phyloP scores from a whole-genome alignment of 2,329 filamentous ascomycete genomes.

The Colletotrichum ledebouriae region DNA sequence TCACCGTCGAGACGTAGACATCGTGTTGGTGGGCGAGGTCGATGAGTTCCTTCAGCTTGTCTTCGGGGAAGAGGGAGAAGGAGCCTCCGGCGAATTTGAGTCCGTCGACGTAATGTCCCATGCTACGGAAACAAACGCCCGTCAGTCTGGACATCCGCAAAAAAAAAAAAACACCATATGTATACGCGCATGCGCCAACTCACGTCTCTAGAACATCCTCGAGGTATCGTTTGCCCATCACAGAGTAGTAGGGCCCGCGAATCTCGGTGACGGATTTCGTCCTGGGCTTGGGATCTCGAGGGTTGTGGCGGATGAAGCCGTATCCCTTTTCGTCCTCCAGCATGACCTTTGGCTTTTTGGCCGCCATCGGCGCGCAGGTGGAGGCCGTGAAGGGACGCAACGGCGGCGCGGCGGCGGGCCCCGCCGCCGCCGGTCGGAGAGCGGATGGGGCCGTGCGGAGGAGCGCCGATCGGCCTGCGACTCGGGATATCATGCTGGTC shows the following conservation, averaged over 20 bases:
- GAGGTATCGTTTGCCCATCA: conserved; percentile 66
- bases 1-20: conserved; percentile 67
- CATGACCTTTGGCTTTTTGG: conserved; percentile 46
- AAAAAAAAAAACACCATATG: not conserved
- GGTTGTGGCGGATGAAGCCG: conserved; percentile 65
- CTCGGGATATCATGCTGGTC: not conserved
- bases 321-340: conserved; percentile 64
- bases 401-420: not conserved
- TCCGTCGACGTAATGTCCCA: conserved; percentile 67
- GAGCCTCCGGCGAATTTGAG: conserved; percentile 68
- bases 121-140: conserved; percentile 48
- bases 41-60: conserved; percentile 21
- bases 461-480: not conserved
- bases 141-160: not conserved
- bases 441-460: conserved; percentile 7
- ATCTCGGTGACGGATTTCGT: conserved; percentile 66
- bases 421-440: conserved; percentile 1
- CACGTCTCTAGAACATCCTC: conserved; percentile 66
- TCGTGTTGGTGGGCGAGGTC: conserved; percentile 7
- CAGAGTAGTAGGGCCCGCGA: conserved; percentile 67
- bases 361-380: not conserved
- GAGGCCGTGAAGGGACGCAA: not conserved
- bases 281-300: conserved; percentile 61
- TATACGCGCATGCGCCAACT: conserved; percentile 37
- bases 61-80: conserved; percentile 62